phyloP scores from a whole-genome alignment of 2,329 filamentous ascomycete species.

The Clarireedia paspali region DNA sequence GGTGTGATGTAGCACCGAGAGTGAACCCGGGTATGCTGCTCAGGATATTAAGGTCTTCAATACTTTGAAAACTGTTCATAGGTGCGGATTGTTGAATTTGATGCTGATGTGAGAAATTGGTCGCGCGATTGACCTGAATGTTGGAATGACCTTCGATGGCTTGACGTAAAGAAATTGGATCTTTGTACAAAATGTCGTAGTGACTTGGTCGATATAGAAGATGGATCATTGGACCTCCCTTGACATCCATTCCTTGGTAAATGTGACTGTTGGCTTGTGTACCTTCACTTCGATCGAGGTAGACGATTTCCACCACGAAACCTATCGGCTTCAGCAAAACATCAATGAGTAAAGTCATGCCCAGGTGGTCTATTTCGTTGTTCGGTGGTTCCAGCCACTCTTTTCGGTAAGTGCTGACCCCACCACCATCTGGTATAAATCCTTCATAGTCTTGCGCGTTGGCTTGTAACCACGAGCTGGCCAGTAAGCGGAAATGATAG shows the following conservation, averaged over 20 bases:
- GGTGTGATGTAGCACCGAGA: conserved; percentile 14
- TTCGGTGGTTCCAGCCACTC: conserved; percentile 65
- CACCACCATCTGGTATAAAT: conserved; percentile 55
- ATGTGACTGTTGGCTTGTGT: conserved; percentile 58
- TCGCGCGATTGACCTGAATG: conserved; percentile 48
- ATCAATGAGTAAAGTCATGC: conserved; percentile 68
- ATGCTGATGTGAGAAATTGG: conserved; percentile 38
- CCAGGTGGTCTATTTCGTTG: conserved; percentile 87
- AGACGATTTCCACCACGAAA: conserved; percentile 79
- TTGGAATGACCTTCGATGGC: conserved; percentile 26
- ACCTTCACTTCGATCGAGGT: conserved; percentile 80
- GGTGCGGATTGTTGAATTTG: conserved; percentile 32
- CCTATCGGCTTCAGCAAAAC: conserved; percentile 72
- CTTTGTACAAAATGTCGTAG: conserved; percentile 87
- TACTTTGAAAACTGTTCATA: conserved; percentile 31
- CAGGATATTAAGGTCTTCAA: conserved; percentile 22
- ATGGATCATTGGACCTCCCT: conserved; percentile 44
- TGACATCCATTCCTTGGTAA: conserved; percentile 33
- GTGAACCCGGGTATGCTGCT: conserved; percentile 26
- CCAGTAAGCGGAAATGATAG: conserved; percentile 76
- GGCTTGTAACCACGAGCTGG: conserved; percentile 76
- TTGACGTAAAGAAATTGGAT: conserved; percentile 25
- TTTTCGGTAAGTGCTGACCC: conserved; percentile 61
- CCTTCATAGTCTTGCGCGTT: conserved; percentile 61
- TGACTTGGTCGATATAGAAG: conserved; percentile 68